A percentile compares a stretch with the other conserved stretches of the same genome.
phyloP scores from a whole-genome alignment of 768 basidiomycete genomes.

The Suillus lakei region DNA sequence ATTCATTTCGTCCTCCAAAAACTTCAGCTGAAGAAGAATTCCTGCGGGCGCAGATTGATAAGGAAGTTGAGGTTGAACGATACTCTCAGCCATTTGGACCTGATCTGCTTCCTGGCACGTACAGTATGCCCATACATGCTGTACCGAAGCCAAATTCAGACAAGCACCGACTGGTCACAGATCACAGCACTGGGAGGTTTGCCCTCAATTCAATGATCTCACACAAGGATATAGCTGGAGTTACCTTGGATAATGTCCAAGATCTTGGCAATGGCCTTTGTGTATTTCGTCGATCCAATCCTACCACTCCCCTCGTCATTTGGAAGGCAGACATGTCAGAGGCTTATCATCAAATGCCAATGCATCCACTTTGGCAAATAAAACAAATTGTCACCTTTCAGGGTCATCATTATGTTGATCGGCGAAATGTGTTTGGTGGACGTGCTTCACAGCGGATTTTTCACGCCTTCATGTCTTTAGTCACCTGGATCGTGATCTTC shows the following conservation, averaged over 20 bases:
- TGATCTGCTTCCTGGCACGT: too few species aligned
- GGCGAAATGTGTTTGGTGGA: constrained; percentile 30
- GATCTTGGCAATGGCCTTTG: too few species aligned
- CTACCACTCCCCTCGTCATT: not conserved
- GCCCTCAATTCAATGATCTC: too few species aligned
- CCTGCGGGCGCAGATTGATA: constrained; percentile 22
- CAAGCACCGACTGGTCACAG: too few species aligned
- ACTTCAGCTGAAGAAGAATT: constrained; percentile 23
- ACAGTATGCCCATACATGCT: too few species aligned
- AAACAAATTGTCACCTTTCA: constrained; percentile 41
- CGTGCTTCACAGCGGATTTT: constrained; percentile 27
- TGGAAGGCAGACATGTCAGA: constrained; percentile 45
- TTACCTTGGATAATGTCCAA: too few species aligned
- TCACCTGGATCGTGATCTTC: constrained; percentile 35
- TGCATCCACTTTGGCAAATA: constrained; percentile 46
- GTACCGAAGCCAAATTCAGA: too few species aligned
- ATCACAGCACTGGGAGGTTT: too few species aligned
- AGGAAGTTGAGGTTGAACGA: constrained; percentile 8
- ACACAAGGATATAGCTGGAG: too few species aligned
- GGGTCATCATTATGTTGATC: constrained; percentile 27
- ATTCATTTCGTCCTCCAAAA: not conserved
- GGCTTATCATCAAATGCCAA: constrained; percentile 41
- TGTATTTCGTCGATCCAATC: constrained; percentile 12
- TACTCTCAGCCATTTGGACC: constrained; percentile 32
- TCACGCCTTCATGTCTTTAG: constrained; percentile 35